Evolutionary conservation across 345 rosid genomes (phyloP).

Genomic region (Salix purpurea): DNA sequence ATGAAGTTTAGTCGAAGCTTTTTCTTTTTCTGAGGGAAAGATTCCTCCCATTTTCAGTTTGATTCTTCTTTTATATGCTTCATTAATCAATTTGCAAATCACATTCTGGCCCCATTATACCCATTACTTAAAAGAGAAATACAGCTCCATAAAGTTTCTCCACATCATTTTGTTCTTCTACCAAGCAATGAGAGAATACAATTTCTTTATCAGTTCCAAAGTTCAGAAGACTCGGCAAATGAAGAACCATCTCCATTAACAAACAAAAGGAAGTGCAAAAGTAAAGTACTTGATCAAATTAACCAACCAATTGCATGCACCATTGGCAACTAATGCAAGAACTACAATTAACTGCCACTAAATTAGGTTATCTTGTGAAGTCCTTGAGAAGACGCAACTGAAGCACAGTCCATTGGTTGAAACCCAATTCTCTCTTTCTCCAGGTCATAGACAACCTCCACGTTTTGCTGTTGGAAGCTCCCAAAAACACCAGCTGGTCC

Average conservation of each 20-base stretch:
- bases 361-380: conserved; percentile 33
- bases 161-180: background rate
- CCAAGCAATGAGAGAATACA: background rate
- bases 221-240: background rate
- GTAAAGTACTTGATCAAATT: background rate
- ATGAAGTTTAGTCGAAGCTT: background rate
- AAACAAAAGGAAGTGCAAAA: background rate
- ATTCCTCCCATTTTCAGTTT: background rate
- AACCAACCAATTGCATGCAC: background rate
- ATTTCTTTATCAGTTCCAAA: background rate
- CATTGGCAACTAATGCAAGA: background rate
- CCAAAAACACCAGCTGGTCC: conserved; percentile 83
- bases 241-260: background rate
- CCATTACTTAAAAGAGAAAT: background rate
- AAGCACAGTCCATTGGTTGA: conserved; percentile 72
- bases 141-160: background rate
- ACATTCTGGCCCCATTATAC: background rate
- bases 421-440: conserved; percentile 72
- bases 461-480: conserved; percentile 83
- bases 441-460: conserved; percentile 74
- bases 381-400: conserved; percentile 46
- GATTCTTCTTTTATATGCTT: too few species aligned
- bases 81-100: background rate
- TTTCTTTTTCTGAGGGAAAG: background rate
- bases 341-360: background rate